These are phyloP conservation scores for Eucalyptus virginea DNA, from an alignment of 345 rosid genomes.

Conservation along the genomic window DNA sequence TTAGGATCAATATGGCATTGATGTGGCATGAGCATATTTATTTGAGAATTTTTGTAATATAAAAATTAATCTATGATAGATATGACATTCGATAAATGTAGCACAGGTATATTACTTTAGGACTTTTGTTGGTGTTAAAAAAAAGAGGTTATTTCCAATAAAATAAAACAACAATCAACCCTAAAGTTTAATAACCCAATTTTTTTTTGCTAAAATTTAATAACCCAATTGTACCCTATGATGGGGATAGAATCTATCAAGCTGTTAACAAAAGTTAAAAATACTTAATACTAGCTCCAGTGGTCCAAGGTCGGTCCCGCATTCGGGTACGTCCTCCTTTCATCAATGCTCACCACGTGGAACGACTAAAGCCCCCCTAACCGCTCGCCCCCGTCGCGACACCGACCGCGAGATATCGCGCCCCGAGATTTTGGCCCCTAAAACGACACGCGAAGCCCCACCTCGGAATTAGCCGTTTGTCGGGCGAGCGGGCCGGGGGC, in stretches of 20 bases:
- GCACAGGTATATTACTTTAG: accelerated
- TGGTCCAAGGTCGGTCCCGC: neutral
- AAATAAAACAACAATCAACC: neutral
- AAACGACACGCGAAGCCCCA: neutral
- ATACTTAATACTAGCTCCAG: neutral
- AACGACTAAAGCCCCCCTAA: neutral
- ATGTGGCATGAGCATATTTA: neutral
- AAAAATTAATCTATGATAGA: too few species aligned
- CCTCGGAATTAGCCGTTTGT: neutral
- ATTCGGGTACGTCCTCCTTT: neutral
- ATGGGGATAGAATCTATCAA: neutral
- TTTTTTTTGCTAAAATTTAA: neutral
- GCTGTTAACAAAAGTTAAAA: neutral
- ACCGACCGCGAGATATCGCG: neutral
- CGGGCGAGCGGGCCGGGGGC: neutral
- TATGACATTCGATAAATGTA: neutral
- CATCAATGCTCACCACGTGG: neutral
- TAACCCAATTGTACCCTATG: neutral
- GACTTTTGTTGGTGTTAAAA: neutral
- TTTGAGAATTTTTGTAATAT: too few species aligned
- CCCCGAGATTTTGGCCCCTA: neutral
- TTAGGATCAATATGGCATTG: neutral
- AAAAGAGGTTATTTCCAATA: neutral
- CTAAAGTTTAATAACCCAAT: neutral
- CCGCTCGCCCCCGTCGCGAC: neutral